Base-by-base conservation (phyloP, 2,329 filamentous ascomycete genomes). In the Stemphylium lycopersici region DNA sequence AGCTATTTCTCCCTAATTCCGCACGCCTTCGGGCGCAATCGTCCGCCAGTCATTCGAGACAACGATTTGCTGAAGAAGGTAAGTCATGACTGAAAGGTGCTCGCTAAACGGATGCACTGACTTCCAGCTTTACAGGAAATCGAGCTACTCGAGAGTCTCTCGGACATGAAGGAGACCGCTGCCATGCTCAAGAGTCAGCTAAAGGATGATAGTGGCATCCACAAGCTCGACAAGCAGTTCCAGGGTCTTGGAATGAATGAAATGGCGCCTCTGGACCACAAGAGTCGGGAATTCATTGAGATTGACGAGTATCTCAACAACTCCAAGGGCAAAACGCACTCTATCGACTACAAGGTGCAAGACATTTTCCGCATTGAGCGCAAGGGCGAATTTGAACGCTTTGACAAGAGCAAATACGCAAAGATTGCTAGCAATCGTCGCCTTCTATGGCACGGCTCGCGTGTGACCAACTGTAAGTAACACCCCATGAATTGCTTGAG, bases 391-490 rank as follows among this genome's bases (percentile, higher is more conserved):
- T 76, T 79, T 6, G 82, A 86, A 1, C 87, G 90, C 1, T 93
- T 93, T 67, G 75, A 85, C 4, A 76, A 82, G 37, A 85, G 83
- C 38, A 48, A 72, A 6, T 87, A 81, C 55, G 74, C 83, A 18
- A 81, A 78, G 2, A 66, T 82, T 42, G 77, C 81, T n/a, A 84
- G 83, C 42, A 84, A 95, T 69, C 85, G 89, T 20, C 86, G 90
- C 15, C 84, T 96, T 1, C 81, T 96, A 2, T 96, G 92, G 92
- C 92, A 96, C 70, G 91, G 92, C 13, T 93, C 90, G 13, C 87
- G 91, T 31, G 84, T 82, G 29, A 95, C 90, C 47, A 96, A 96
- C 72, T 96, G 42, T 45, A 24, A 45, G 42, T 11, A 22, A n/a
- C 22, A 12, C 6, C 32, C 10, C 12, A 3, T 5, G 8, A 1